Conservation (phyloP, 1,284 basidiomycete genomes). For the Ceratobasidium papillatum region DNA sequence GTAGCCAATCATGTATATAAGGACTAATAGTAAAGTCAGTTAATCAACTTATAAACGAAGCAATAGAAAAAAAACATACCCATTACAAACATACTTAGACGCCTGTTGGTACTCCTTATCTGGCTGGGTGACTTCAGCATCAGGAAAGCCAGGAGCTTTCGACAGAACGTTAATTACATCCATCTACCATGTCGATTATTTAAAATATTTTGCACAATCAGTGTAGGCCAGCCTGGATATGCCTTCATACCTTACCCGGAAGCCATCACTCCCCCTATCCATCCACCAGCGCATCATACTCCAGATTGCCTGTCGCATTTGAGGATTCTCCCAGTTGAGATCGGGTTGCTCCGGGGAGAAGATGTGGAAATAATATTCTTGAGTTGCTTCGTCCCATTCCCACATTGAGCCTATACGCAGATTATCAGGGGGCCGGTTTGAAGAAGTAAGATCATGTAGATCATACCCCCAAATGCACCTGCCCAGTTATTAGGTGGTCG, state of each 20-base stretch:
- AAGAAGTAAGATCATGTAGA: not conserved
- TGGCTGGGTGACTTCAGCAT: not conserved
- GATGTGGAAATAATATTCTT: constrained; percentile 79
- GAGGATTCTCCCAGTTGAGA: constrained; percentile 78
- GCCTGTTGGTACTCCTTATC: not conserved
- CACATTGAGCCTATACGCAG: constrained; percentile 65
- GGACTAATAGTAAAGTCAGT: constrained; percentile 56
- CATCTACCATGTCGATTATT: constrained; percentile 57
- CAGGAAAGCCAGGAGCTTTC: not conserved
- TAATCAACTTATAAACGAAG: not conserved
- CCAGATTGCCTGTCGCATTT: constrained; percentile 68
- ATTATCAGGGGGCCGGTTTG: not conserved
- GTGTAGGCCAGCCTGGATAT: not conserved
- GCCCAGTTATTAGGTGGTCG: constrained; percentile 79
- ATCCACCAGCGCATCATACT: constrained; percentile 79
- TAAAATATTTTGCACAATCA: constrained; percentile 9
- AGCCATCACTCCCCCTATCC: constrained; percentile 76
- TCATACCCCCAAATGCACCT: constrained; percentile 67
- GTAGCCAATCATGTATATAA: constrained; percentile 70
- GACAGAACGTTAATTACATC: constrained; percentile 60
- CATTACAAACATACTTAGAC: not conserved
- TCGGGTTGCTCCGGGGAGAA: constrained; percentile 79
- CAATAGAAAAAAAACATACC: not conserved
- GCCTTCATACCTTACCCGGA: constrained; percentile 70
- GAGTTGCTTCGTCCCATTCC: constrained; percentile 72